Conservation (phyloP, 129 eudicot genomes). For the Logfia minima region DNA sequence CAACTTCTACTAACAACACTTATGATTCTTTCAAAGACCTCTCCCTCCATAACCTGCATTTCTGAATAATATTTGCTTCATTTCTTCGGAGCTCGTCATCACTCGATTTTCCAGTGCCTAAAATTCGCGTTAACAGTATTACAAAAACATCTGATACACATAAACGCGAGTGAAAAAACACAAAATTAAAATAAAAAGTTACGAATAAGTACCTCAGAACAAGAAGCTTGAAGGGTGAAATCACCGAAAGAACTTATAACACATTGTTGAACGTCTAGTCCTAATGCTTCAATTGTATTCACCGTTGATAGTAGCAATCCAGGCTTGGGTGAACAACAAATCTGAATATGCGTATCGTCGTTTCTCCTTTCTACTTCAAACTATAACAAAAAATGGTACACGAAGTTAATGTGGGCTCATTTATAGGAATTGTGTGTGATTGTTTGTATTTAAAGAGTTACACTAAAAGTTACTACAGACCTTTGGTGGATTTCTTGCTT, state of each 20-base stretch:
- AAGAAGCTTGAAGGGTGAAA: conserved; percentile 72
- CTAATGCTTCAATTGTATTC: conserved; percentile 59
- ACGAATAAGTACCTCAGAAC: conserved; percentile 56
- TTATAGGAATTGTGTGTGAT: neutral
- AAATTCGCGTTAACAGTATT: neutral
- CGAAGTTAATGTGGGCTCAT: neutral
- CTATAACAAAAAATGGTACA: conserved; percentile 35
- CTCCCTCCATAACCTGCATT: conserved; percentile 85
- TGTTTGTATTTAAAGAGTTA: neutral
- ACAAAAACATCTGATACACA: neutral
- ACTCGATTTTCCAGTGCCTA: conserved; percentile 50
- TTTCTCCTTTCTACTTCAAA: conserved; percentile 65
- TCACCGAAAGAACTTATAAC: conserved; percentile 69
- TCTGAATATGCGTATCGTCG: conserved; percentile 52
- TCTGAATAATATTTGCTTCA: conserved; percentile 63
- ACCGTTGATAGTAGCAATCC: conserved; percentile 65
- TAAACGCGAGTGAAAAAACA: neutral
- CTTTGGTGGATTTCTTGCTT: conserved; percentile 55
- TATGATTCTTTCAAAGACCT: conserved; percentile 42
- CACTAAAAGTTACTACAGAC: conserved; percentile 26
- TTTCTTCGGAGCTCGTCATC: conserved; percentile 54
- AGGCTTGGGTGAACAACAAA: conserved; percentile 64
- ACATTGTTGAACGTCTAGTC: conserved; percentile 80
- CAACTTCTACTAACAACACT: neutral
- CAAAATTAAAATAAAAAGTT: neutral